These are phyloP conservation scores for Fusarium sarcochroum DNA, from an alignment of 2,329 filamentous ascomycete genomes.

Conservation along the genomic window DNA sequence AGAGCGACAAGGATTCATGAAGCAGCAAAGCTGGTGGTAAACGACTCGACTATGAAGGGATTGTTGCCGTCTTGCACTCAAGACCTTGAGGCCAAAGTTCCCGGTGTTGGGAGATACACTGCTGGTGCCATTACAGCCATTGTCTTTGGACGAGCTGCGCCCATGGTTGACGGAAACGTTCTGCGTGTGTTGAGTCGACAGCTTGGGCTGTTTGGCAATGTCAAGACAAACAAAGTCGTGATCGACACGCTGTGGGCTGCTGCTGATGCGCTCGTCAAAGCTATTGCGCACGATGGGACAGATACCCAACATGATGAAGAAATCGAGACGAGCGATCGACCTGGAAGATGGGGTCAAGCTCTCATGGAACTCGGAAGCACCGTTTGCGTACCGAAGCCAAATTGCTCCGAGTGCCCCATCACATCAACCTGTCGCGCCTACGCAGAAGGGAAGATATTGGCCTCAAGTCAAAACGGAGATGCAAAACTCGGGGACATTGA, in stretches of 20 bases:
- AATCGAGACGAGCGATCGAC: constrained; percentile 61
- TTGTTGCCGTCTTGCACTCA: constrained; percentile 63
- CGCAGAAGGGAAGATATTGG: constrained; percentile 59
- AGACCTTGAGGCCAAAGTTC: constrained; percentile 65
- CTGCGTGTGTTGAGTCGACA: constrained; percentile 72
- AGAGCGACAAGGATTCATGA: constrained; percentile 73
- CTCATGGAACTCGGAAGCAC: constrained; percentile 77
- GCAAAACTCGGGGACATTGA: constrained; percentile 61
- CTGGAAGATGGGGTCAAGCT: constrained; percentile 74
- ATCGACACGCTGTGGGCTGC: constrained; percentile 71
- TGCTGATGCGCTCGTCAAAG: constrained; percentile 68
- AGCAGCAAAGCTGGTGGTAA: constrained; percentile 66
- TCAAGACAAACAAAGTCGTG: constrained; percentile 67
- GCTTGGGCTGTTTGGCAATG: constrained; percentile 69
- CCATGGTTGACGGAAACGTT: constrained; percentile 76
- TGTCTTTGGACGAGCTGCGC: constrained; percentile 70
- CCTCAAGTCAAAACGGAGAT: constrained; percentile 30
- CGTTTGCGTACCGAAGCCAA: constrained; percentile 71
- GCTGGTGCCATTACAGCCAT: constrained; percentile 74
- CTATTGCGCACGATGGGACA: constrained; percentile 59
- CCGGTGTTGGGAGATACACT: constrained; percentile 74
- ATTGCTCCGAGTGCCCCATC: constrained; percentile 67
- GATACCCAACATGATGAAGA: constrained; percentile 41
- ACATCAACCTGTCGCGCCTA: constrained; percentile 66
- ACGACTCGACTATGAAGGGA: constrained; percentile 58